These are phyloP conservation scores for Bolboschoenus planiculmis DNA, from an alignment of 176 grass and related monocot genomes.

Conservation along the genomic window DNA sequence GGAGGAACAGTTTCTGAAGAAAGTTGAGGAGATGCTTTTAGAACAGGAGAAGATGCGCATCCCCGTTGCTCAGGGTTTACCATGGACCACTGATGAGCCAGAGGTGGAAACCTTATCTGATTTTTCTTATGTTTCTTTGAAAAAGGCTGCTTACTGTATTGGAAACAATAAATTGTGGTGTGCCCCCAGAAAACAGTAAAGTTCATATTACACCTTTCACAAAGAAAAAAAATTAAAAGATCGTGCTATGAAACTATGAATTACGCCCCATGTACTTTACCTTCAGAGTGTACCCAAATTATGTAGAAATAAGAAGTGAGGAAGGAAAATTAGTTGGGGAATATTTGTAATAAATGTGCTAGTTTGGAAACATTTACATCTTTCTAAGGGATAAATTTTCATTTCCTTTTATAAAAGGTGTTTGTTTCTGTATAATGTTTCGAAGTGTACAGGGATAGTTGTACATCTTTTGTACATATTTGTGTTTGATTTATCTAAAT, in stretches of 20 bases:
- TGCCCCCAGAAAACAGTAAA: background rate
- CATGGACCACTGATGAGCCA: slow-evolving; percentile 90
- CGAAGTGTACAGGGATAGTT: background rate
- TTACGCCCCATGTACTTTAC: background rate
- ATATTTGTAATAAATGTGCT: background rate
- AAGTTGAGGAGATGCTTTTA: slow-evolving; percentile 69
- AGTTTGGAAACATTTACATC: background rate
- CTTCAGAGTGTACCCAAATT: background rate
- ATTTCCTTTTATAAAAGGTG: background rate
- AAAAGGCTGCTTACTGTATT: background rate
- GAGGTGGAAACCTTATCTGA: slow-evolving; percentile 36
- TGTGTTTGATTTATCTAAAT: background rate
- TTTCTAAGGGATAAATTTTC: background rate
- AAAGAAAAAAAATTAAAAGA: background rate
- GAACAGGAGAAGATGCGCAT: slow-evolving; percentile 80
- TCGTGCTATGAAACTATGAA: background rate
- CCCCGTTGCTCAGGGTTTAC: slow-evolving; percentile 77
- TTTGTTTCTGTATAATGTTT: background rate
- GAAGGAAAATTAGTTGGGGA: background rate
- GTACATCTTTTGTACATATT: too few species aligned
- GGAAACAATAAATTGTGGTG: background rate
- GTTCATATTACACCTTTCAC: background rate
- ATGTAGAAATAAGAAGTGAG: background rate
- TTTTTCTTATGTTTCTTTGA: background rate
- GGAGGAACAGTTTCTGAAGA: slow-evolving; percentile 67